These are phyloP conservation scores for Xerocomellus chrysenteron DNA, from an alignment of 768 basidiomycete species.

Conservation along the genomic window DNA sequence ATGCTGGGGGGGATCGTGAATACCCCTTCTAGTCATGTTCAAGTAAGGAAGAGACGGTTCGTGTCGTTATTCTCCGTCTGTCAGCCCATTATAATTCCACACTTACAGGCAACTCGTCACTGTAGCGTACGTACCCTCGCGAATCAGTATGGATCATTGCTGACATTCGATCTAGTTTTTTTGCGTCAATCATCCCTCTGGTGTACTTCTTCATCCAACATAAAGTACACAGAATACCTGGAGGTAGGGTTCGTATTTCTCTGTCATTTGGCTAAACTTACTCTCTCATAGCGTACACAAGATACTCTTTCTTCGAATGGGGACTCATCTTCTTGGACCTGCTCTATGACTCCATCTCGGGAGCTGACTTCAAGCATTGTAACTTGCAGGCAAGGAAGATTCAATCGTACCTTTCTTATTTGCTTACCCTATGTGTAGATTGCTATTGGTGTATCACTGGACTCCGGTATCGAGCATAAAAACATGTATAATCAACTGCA, in stretches of 20 bases:
- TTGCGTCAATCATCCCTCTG: constrained; percentile 65
- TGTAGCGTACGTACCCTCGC: constrained; percentile 35
- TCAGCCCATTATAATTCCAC: neutral
- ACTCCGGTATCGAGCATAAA: constrained; percentile 21
- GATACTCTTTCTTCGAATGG: constrained; percentile 90
- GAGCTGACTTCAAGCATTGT: constrained; percentile 54
- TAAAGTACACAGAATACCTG: constrained; percentile 74
- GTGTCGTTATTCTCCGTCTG: constrained; percentile 4
- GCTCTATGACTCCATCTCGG: constrained; percentile 66
- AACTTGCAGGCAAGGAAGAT: constrained; percentile 48
- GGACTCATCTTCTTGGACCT: constrained; percentile 72
- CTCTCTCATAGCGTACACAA: constrained; percentile 66
- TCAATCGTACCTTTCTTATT: neutral
- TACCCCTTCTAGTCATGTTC: constrained; percentile 43
- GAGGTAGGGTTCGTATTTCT: constrained; percentile 49
- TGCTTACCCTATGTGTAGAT: constrained; percentile 12
- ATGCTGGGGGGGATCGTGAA: constrained; percentile 70
- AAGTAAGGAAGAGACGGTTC: constrained; percentile 55
- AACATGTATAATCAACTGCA: constrained; percentile 47
- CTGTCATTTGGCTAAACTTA: neutral
- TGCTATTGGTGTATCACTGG: constrained; percentile 30
- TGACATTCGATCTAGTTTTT: constrained; percentile 53
- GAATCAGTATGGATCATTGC: neutral
- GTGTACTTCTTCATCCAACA: constrained; percentile 86
- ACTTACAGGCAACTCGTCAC: constrained; percentile 51